Conservation (phyloP, 768 basidiomycete species). For the Boletus pseudopeckii region DNA sequence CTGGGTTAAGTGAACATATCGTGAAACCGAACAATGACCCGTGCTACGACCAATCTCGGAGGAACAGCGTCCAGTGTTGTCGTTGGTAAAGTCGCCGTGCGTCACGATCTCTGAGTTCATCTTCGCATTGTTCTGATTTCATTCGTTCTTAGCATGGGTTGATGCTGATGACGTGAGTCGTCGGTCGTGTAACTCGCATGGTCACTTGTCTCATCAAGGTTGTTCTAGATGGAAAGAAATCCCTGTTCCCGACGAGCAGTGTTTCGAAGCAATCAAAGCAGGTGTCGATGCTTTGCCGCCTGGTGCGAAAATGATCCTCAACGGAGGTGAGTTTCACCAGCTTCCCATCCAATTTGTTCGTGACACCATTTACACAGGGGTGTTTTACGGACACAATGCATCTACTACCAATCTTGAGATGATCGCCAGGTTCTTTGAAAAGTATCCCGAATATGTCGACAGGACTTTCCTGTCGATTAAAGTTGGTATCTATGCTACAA, state of each 20-base stretch:
- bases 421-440: slow-evolving; percentile 46
- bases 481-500: slow-evolving; percentile 5
- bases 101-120: too few species aligned
- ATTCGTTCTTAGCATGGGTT: slow-evolving; percentile 39
- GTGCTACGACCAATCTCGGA: slow-evolving; percentile 34
- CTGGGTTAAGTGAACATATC: too few species aligned
- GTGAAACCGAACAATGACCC: slow-evolving; percentile 22
- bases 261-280: slow-evolving; percentile 47
- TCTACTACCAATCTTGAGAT: slow-evolving; percentile 45
- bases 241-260: slow-evolving; percentile 1
- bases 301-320: slow-evolving; percentile 48
- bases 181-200: too few species aligned
- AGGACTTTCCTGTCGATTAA: slow-evolving; percentile 36
- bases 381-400: slow-evolving; percentile 50
- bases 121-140: too few species aligned
- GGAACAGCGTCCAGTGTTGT: slow-evolving; percentile 34
- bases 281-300: slow-evolving; percentile 43
- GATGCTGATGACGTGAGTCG: slow-evolving; percentile 53
- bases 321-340: slow-evolving; percentile 38
- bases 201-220: not conserved
- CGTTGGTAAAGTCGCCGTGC: slow-evolving; percentile 33
- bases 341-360: too few species aligned
- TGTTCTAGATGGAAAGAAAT: not conserved
- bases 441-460: slow-evolving; percentile 34
- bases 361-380: too few species aligned